A percentile compares a stretch with the other conserved stretches of the same genome.
These are phyloP conservation scores for Mycogone perniciosa DNA, from an alignment of 2,329 filamentous ascomycete species.

Conservation along the genomic window DNA sequence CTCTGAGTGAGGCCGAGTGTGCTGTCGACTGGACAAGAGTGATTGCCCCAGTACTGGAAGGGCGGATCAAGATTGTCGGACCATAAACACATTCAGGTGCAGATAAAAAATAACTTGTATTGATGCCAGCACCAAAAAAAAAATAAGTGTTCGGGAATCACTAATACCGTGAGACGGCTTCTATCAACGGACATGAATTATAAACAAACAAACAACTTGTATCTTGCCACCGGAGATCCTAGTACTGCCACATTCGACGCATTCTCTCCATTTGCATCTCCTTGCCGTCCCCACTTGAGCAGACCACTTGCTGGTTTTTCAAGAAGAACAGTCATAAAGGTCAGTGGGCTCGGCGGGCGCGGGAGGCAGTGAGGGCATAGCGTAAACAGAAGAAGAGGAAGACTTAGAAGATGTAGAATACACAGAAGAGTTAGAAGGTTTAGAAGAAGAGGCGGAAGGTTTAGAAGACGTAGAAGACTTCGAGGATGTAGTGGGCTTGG, in stretches of 20 bases:
- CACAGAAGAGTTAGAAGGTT: neutral
- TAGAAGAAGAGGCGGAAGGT: too few species aligned
- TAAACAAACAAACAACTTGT: too few species aligned
- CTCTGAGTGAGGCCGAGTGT: slow-evolving; percentile 52
- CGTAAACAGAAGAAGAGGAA: neutral
- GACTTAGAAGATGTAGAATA: neutral
- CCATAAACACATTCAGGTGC: slow-evolving; percentile 1
- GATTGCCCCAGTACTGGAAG: slow-evolving; percentile 72
- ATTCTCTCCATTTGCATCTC: too few species aligned
- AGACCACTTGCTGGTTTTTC: neutral
- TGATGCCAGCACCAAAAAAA: neutral
- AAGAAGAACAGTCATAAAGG: neutral
- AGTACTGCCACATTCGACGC: too few species aligned
- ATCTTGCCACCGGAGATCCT: too few species aligned
- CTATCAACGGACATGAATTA: too few species aligned
- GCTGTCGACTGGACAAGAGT: slow-evolving; percentile 72
- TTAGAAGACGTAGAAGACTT: too few species aligned
- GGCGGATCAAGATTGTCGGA: slow-evolving; percentile 55
- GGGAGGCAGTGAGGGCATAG: neutral
- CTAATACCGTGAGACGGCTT: too few species aligned
- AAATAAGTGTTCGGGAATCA: neutral
- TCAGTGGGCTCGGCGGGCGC: too few species aligned
- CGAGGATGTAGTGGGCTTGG: too few species aligned
- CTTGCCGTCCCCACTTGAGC: too few species aligned
- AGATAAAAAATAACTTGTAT: neutral